Conservation (phyloP, 768 basidiomycete genomes). For the Omphalotus guepiniiformis region DNA sequence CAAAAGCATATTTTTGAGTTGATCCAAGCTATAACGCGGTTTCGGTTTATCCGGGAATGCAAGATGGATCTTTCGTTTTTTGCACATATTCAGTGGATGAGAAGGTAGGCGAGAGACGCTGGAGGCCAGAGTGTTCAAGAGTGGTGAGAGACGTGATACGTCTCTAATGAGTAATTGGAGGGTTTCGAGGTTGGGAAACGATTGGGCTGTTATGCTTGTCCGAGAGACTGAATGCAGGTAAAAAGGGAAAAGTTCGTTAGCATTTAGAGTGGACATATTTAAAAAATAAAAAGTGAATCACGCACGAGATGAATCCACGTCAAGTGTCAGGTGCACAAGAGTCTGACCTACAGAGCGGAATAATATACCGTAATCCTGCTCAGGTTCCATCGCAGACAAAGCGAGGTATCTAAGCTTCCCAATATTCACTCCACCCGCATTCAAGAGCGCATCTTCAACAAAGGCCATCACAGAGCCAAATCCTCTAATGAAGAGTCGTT, state of each 20-base stretch:
- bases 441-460: conserved; percentile 2
- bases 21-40: too few species aligned
- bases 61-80: background rate
- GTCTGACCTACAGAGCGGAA: background rate
- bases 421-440: background rate
- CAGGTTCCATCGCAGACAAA: background rate
- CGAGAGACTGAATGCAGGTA: background rate
- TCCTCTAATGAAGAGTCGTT: background rate
- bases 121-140: background rate
- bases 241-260: too few species aligned
- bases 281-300: background rate
- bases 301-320: background rate
- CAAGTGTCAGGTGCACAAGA: conserved; percentile 1
- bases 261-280: background rate
- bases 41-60: too few species aligned
- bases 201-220: background rate
- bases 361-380: background rate
- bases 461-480: background rate
- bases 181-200: background rate
- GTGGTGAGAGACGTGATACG: background rate
- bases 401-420: background rate
- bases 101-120: background rate
- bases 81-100: background rate
- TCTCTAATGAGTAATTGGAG: background rate
- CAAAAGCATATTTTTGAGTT: background rate